These are phyloP conservation scores for Komagataella pastoris DNA, from an alignment of 805 yeast species.

Conservation along the genomic window DNA sequence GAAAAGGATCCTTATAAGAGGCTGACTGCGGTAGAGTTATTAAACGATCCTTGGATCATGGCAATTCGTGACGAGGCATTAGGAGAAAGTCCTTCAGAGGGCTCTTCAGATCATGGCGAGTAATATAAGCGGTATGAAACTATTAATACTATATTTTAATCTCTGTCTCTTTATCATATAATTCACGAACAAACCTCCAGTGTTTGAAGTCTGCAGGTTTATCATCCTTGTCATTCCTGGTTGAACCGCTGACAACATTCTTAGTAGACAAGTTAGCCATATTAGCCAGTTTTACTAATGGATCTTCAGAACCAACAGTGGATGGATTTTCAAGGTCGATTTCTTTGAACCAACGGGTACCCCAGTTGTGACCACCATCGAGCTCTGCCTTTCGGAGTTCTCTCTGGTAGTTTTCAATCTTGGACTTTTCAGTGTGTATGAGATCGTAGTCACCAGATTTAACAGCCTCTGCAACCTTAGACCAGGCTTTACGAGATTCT, in stretches of 20 bases:
- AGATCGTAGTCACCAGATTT: constrained; percentile 58
- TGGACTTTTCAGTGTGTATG: constrained; percentile 63
- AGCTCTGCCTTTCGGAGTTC: constrained; percentile 63
- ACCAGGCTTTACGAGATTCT: constrained; percentile 88
- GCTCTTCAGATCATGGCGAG: constrained; percentile 4
- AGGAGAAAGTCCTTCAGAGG: constrained; percentile 4
- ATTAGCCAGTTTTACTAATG: constrained; percentile 26
- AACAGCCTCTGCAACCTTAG: constrained; percentile 78
- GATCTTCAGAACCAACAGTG: constrained; percentile 19
- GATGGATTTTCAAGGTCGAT: constrained; percentile 21
- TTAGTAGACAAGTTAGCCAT: constrained; percentile 43
- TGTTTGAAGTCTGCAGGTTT: constrained; percentile 24
- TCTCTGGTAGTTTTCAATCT: constrained; percentile 77
- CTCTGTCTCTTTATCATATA: constrained; percentile 49
- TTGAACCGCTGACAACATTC: constrained; percentile 58
- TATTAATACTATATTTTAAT: constrained; percentile 22
- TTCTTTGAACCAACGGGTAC: constrained; percentile 68
- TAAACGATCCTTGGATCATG: constrained; percentile 84
- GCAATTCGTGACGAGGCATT: constrained; percentile 60
- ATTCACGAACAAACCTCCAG: constrained; percentile 53
- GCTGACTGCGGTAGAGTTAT: constrained; percentile 70
- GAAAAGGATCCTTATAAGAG: constrained; percentile 74
- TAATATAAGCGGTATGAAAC: not conserved
- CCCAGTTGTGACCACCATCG: constrained; percentile 56
- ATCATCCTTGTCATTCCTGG: constrained; percentile 42